phyloP scores from a whole-genome alignment of 352 stramenopile species.

The Phytophthora crassamura region DNA sequence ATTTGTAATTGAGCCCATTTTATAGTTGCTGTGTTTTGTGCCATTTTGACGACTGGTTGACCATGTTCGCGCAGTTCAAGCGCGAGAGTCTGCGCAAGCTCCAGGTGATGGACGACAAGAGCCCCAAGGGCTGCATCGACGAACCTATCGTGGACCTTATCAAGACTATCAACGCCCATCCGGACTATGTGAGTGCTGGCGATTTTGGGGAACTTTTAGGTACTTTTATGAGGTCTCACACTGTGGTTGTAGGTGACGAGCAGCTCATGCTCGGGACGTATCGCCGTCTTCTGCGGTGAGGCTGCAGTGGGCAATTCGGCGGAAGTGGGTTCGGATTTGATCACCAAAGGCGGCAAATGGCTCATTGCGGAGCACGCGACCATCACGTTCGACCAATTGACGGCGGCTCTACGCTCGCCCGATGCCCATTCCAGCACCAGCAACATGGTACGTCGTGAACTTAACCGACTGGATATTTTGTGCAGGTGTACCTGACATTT shows the following conservation, averaged over 20 bases:
- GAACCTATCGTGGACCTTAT: constrained; percentile 91
- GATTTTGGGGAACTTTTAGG: constrained; percentile 2
- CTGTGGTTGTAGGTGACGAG: constrained; percentile 77
- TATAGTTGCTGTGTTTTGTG: neutral
- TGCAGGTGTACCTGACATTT: neutral
- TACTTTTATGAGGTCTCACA: neutral
- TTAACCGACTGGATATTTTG: neutral
- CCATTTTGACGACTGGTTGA: constrained; percentile 21
- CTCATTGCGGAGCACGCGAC: constrained; percentile 82
- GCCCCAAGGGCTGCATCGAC: constrained; percentile 92
- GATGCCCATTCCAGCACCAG: constrained; percentile 45
- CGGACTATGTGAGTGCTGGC: constrained; percentile 74
- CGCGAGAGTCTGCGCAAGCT: constrained; percentile 88
- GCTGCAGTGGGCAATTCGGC: constrained; percentile 23
- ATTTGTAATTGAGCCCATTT: neutral
- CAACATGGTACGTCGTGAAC: constrained; percentile 63
- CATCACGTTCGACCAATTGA: constrained; percentile 77
- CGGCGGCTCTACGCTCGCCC: constrained; percentile 46
- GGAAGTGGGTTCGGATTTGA: constrained; percentile 52
- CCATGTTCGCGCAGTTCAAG: constrained; percentile 86
- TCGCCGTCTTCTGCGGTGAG: constrained; percentile 85
- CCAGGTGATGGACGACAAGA: constrained; percentile 87
- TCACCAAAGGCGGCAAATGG: constrained; percentile 92
- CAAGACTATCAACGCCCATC: constrained; percentile 82
- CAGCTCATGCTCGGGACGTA: constrained; percentile 91